Evolutionary conservation across 1,284 basidiomycete genomes (phyloP), one percentile per base, ranked within the genome.

Genomic region (Gymnopus androsaceus): DNA sequence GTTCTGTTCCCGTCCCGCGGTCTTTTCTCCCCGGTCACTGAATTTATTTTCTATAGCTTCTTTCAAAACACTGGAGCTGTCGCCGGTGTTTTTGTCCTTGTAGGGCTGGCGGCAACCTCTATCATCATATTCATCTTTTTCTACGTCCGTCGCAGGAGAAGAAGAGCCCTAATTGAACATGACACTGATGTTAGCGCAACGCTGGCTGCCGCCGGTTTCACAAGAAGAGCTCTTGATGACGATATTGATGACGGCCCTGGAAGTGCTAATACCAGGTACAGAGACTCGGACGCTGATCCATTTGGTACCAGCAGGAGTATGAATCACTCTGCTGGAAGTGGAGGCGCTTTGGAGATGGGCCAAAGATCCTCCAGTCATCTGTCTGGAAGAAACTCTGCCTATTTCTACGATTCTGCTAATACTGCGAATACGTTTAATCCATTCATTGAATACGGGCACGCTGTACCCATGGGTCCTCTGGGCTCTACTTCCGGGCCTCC

Each of bases 1-100:
- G 21, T 48, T 48, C 46, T 48, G 19, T 36, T 36, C 46, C 46
- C 46, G 31, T 33, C 31, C 46, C 46, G 30, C 48, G 48, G 40
- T 28, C 30, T 41, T 38, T 38, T 31, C 44, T 36, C 23, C 54
- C 47, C 59, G 36, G n/a, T n/a, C n/a, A n/a, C n/a, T n/a, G n/a
- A n/a, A 41, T 36, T 9, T 50, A 42, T 31, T 63, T 9, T 63
- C 28, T 11, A 30, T 17, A 90, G 87, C 55, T 92, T 92, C 69
- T 90, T 92, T 70, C 65, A 70, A 27, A 85, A 90, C 64, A 87
- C 84, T 34, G 88, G 87, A 21, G 89, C 88, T 12, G 89, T 92
- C 3, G 83, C 83, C 5, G 90, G 84, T 44, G 87, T 90, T 21
- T 92, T 91, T 64, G 78, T 88, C 36, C 80, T 91, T 30, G 87